Evolutionary conservation across 2,329 filamentous ascomycete genomes (phyloP), one percentile per base, ranked within the genome.

Genomic region (Coleophoma crateriformis): DNA sequence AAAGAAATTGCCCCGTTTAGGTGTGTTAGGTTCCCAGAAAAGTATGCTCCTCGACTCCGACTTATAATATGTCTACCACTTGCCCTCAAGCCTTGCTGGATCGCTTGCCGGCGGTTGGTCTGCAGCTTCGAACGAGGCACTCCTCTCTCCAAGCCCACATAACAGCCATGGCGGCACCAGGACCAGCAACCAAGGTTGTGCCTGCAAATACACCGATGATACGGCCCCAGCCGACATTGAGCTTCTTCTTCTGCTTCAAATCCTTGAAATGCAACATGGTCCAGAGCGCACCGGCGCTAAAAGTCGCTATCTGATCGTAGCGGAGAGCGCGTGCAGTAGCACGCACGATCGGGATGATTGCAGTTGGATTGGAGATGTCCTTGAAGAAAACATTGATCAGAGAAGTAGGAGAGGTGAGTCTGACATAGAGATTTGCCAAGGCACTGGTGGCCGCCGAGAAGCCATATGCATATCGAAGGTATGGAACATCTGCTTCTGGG

Each of bases 101-200:
- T 11, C 41, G 22, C 41, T 44, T 44, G 12, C 41, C 41, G 32
- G 41, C 19, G 13, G 33, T 15, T 15, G 41, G 41, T n/a, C 41
- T 44, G 20, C 20, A 44, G 32, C 20, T 48, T 43, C 39, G 50
- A 1, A 65, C 63, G 42, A 70, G 48, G 5, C 57, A 54, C 38
- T 67, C 61, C 47, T 70, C 68, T 51, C 68, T 65, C 58, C 62
- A 67, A 11, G 60, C 53, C 63, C 64, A 69, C 51, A 58, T 60
- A 13, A 54, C 49, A 8, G 57, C 55, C 47, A 67, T 51, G 3
- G 57, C 56, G 11, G 61, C 61, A 38, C 65, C 65, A 33, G 65
- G 63, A 1, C 67, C 67, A 19, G 52, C 44, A 19, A 61, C 47
- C 2, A 61, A 8, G 6, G 59, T 57, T 14, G 46, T 52, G 1